Evolutionary conservation across 78 protist genomes (phyloP), one percentile per base, ranked within the genome.

Genomic region (Dictyostelium firmibasis): DNA sequence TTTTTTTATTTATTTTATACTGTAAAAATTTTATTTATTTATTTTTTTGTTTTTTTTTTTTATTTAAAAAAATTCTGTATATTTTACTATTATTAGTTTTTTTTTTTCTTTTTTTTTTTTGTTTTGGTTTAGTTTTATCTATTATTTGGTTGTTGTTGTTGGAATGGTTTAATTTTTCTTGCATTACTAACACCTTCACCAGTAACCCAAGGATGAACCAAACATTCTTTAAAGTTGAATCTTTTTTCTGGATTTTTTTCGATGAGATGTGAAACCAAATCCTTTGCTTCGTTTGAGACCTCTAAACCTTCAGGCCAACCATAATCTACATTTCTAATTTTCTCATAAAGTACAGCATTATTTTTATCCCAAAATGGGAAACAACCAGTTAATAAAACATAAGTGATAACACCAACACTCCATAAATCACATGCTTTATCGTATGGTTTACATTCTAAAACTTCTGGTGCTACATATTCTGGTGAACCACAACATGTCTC

Each of bases 401-500:
- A 96, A 4, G 96, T 91, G 64, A 96, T 93, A 3, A 96, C 98
- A 69, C 98, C 98, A 33, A 96, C 91, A 62, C 96, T 82, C 98
- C 98, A 96, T 85, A 96, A 35, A 83, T 96, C 98, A 83, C 92
- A 91, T 60, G 95, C 91, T 31, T 91, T 67, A 81, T 87, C 93
- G 78, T 96, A 96, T 23, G 94, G 96, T 41, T 83, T 85, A 50
- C 97, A 96, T 33, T 83, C 84, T 62, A 96, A 64, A 27, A 96
- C 96, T 86, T 96, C 98, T 27, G 98, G 98, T 69, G 98, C 98
- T 13, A 62, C 92, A 84, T 96, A 96, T 57, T 85, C 92, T 11
- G 98, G 98, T 41, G 98, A 86, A 20, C 99, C 99, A 83, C 99
- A 98, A 33, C 97, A 96, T 18, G 98, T 97, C 44, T 97, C 93